Evolutionary conservation across 1,139 yeast species (phyloP).

Genomic region (Saccharomyces hybrid): DNA sequence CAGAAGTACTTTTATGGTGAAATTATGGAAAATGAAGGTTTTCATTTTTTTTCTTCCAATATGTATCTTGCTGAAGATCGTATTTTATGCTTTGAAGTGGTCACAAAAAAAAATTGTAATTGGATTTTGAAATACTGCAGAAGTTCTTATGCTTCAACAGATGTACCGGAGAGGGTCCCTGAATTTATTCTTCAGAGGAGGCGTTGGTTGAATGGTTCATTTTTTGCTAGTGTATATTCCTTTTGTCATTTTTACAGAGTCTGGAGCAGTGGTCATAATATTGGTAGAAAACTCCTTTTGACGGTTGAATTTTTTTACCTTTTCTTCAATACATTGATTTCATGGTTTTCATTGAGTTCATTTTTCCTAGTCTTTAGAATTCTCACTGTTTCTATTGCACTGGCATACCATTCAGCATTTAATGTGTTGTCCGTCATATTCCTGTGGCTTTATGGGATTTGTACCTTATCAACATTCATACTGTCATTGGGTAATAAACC

Average conservation of each 20-base stretch:
- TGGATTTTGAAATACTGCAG: constrained; percentile 89
- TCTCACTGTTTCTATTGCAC: constrained; percentile 61
- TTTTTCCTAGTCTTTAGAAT: constrained; percentile 76
- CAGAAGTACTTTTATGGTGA: constrained; percentile 91
- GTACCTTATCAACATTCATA: constrained; percentile 85
- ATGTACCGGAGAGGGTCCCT: constrained; percentile 82
- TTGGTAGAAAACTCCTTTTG: constrained; percentile 60
- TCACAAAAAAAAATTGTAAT: constrained; percentile 65
- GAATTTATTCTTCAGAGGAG: constrained; percentile 88
- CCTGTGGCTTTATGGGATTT: constrained; percentile 82
- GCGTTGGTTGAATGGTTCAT: constrained; percentile 95
- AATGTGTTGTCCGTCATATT: constrained; percentile 71
- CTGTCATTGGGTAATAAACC: constrained; percentile 93
- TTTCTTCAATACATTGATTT: constrained; percentile 53
- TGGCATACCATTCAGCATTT: constrained; percentile 55
- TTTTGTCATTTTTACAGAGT: constrained; percentile 64
- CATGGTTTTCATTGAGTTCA: constrained; percentile 80
- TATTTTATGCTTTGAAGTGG: constrained; percentile 86
- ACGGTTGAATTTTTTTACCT: constrained; percentile 76
- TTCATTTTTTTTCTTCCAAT: constrained; percentile 76
- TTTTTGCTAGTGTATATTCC: constrained; percentile 88
- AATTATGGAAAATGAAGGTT: constrained; percentile 51
- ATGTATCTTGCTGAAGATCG: constrained; percentile 97
- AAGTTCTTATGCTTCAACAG: constrained; percentile 90
- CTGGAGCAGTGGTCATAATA: constrained; percentile 72